Conservation (phyloP, 2,329 filamentous ascomycete genomes). For the Celoporthe dispersa region DNA sequence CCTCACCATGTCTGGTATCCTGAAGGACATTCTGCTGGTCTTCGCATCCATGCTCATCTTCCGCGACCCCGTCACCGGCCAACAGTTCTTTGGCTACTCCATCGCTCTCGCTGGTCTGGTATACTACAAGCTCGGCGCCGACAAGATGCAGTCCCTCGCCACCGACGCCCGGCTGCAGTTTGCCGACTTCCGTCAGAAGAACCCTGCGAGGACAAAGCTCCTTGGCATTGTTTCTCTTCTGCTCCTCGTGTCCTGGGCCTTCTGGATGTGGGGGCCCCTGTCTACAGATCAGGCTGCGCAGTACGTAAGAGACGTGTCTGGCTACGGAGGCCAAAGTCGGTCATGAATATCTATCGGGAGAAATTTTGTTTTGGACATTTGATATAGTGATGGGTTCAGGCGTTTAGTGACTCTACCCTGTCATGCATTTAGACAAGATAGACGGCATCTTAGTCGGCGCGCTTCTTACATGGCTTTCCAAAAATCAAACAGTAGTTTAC, state of each 20-base stretch:
- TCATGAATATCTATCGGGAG: not conserved
- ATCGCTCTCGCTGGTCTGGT: slow-evolving; percentile 53
- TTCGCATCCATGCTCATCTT: slow-evolving; percentile 70
- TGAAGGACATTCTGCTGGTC: slow-evolving; percentile 75
- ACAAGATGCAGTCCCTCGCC: slow-evolving; percentile 26
- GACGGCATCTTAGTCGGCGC: slow-evolving; percentile 1
- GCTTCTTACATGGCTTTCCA: not conserved
- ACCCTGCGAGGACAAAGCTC: slow-evolving; percentile 25
- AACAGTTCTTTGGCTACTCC: slow-evolving; percentile 73
- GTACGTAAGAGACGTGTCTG: slow-evolving; percentile 22
- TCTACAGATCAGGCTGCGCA: slow-evolving; percentile 20
- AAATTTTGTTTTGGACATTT: not conserved
- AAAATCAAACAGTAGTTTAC: not conserved
- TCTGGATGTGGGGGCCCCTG: slow-evolving; percentile 25
- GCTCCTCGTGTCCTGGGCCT: slow-evolving; percentile 8
- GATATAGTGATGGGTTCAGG: not conserved
- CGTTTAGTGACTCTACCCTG: not conserved
- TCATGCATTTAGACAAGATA: not conserved
- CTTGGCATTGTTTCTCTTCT: slow-evolving; percentile 21
- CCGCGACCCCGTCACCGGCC: slow-evolving; percentile 64
- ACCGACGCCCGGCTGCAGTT: slow-evolving; percentile 28
- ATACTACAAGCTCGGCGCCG: slow-evolving; percentile 35
- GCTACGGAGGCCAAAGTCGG: not conserved
- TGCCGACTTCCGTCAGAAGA: slow-evolving; percentile 28
- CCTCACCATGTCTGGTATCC: slow-evolving; percentile 72